Evolutionary conservation across 164 flowering plant genomes (phyloP), one percentile per base, ranked within the genome.

Genomic region (Protea cynaroides): DNA sequence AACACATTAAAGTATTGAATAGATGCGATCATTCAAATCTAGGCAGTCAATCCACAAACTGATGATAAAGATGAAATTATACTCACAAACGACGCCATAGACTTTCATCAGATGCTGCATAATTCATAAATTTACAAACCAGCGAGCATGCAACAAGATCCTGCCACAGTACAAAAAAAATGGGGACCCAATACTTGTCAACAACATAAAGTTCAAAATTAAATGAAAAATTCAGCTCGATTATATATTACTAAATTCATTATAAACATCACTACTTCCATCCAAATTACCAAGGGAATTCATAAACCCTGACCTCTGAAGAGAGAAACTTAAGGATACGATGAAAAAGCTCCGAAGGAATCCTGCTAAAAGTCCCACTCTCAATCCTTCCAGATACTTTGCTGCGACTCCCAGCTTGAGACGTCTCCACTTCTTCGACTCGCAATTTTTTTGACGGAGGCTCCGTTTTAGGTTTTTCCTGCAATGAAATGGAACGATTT

Each of bases 1-100:
- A n/a, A n/a, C 34, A 29, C 34, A 29, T 2, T 2, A 29, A 2
- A 29, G 5, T 5, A 29, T 2, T 29, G 34, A 40, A 40, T 10
- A 40, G 4, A 9, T 40, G 46, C 14, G 5, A 29, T 29, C 2
- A 29, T 40, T 40, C 46, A 40, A 40, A 40, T 4, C 8, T 8
- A 1, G 1, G 1, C 14, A 3, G 46, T 40, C 9, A 40, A 40
- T 40, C 46, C 46, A 40, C 46, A 43, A 29, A 44, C 18, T 12
- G 43, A 24, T 17, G 18, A 23, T 12, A 21, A 9, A 7, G 29
- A 8, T 19, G 1, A 52, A 29, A 17, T 59, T 25, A 40, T 19
- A 87, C 96, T 84, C 72, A 94, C 98, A 91, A 76, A 66, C 93
- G 92, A 59, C 90, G 90, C 98, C 98, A 94, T 51, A 94, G 77